Base-by-base conservation (phyloP, 2,329 filamentous ascomycete genomes). In the Elsinoe ampelina region DNA sequence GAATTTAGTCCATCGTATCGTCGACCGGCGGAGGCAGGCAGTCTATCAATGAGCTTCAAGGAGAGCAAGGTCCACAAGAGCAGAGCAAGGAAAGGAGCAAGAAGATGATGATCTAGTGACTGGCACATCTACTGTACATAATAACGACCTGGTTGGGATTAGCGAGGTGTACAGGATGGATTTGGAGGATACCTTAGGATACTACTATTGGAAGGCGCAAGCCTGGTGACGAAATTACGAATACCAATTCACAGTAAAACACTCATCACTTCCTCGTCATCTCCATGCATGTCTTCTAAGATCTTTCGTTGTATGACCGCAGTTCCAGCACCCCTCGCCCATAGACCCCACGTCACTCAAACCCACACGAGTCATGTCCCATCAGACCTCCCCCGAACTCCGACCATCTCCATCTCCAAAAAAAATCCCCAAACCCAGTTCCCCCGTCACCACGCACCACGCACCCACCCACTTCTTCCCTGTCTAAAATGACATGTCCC, bases 1-100 rank as follows among this genome's bases (percentile, higher is more conserved):
- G 45, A 45, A 41, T 36, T 58, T 22, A 54, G 54, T 22, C 51
- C 15, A 12, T 45, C 34, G 2, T 54, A 43, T 20, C 17, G 51
- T 32, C 39, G 20, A 57, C 58, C 45, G 22, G 51, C 30, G 52
- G 59, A 34, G 55, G 50, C 22, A 26, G 42, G 38, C 43, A 62
- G 54, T 38, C 22, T 56, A 30, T 56, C 54, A 8, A 42, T 35
- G 32, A 47, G 19, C 26, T 45, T 56, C 38, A 39, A 56, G 20
- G 36, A 56, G 11, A 47, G 38, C 38, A 56, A 45, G 32, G 41
- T 56, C 12, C 54, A 56, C 13, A 56, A 56, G 41, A 56, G 17
- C 13, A 42, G 54, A 22, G 54, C 42, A 34, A 7, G 54, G 11
- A 19, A 41, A 41, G 54, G 54, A 13, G 54, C 54, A 17, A 47